A percentile compares a stretch with the other conserved stretches of the same genome.
Conservation (phyloP, 179 eudicot species). For the Heliamphora pulchella region DNA sequence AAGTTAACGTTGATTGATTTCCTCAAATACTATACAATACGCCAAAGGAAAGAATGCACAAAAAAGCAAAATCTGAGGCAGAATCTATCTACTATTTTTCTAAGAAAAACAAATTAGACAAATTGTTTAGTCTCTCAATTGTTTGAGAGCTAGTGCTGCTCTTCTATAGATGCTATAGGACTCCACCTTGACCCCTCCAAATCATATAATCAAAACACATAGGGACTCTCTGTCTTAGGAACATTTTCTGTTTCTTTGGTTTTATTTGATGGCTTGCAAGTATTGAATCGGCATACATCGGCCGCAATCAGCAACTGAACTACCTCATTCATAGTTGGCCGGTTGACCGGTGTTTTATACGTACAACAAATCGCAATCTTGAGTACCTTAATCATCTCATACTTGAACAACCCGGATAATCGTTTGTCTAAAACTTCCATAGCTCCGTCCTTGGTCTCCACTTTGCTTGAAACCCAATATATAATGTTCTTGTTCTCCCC, state of each 20-base stretch:
- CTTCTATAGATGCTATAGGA: slow-evolving; percentile 13
- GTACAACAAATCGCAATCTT: slow-evolving; percentile 74
- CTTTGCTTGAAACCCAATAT: slow-evolving; percentile 68
- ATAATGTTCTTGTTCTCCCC: slow-evolving; percentile 89
- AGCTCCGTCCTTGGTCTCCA: slow-evolving; percentile 72
- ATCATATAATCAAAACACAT: slow-evolving; percentile 16
- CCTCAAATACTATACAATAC: slow-evolving; percentile 32
- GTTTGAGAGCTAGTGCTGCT: neutral
- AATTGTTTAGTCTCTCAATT: slow-evolving; percentile 12
- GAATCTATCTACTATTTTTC: slow-evolving; percentile 13
- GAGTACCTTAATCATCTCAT: slow-evolving; percentile 71
- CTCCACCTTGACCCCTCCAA: slow-evolving; percentile 1
- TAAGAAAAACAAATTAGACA: slow-evolving; percentile 9
- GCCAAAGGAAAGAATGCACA: slow-evolving; percentile 13
- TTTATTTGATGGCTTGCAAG: slow-evolving; percentile 47
- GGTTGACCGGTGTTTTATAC: slow-evolving; percentile 42
- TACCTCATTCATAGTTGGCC: slow-evolving; percentile 82
- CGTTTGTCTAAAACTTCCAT: slow-evolving; percentile 61
- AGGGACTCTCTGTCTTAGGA: slow-evolving; percentile 20
- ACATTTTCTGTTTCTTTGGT: slow-evolving; percentile 29
- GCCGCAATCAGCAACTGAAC: slow-evolving; percentile 68
- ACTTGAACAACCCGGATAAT: slow-evolving; percentile 47
- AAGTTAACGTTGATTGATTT: slow-evolving; percentile 15
- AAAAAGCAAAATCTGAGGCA: neutral
- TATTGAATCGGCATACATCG: slow-evolving; percentile 58